Evolutionary conservation across 257 asterid species (phyloP), one percentile per base, ranked within the genome.

Genomic region (Gardenia jasminoides): DNA sequence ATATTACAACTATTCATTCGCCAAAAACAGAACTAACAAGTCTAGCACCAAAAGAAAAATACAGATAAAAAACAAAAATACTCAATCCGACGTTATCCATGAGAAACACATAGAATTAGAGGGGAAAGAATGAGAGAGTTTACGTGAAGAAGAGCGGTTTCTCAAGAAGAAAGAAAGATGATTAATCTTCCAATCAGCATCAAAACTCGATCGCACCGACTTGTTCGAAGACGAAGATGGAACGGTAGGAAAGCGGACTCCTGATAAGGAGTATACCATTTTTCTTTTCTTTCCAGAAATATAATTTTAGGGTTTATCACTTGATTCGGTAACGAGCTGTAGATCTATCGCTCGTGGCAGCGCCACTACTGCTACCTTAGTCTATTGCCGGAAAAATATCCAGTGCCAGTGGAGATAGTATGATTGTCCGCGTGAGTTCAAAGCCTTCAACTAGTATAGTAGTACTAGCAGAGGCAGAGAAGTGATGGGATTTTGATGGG

Each of bases 221-320:
- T 88, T 94, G 75, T 82, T 84, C 67, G 62, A 54, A 30, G 30
- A 24, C 28, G 28, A 4, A 65, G 93, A 81, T 26, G 94, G 92
- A 79, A 76, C 85, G 31, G 90, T 70, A 0, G 94, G 97, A 83
- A 90, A 74, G 24, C 94, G 83, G 72, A 89, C 88, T 5, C 94
- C 97, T 1, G 94, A 82, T 33, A 93, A 80, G 47, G 96, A 84
- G 61, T 89, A 90, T 58, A 89, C 97, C 99, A 94, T 94, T 75
- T 70, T 59, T 46, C 6, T 72, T 47, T 16, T 30, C 64, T 6
- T 10, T 4, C 47, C 41, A 36, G 41, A 3, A 36, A 36, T 47
- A 58, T 2, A 1, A n/a, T 70, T 67, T 11, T 61, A 72, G 48
- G 33, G 31, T 4, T 58, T 24, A 41, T 65, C 41, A n/a, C 20